A percentile compares a stretch with the other conserved stretches of the same genome.
Evolutionary conservation across 2,329 filamentous ascomycete species (phyloP).

Genomic region (Sporothrix inflata): DNA sequence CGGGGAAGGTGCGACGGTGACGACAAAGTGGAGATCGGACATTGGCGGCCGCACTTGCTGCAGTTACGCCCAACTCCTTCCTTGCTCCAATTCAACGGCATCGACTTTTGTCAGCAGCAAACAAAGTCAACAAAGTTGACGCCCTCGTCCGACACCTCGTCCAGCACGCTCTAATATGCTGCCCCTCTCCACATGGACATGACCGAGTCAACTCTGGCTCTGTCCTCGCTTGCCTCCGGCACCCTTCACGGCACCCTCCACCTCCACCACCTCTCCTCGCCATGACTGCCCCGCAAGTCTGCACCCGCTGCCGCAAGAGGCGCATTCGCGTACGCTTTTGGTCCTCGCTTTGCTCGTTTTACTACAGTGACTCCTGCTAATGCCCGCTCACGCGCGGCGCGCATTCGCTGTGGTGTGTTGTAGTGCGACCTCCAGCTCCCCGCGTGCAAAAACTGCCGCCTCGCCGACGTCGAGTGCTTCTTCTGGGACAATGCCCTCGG

Average conservation of each 20-base stretch:
- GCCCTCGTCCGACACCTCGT: neutral
- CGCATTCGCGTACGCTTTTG: neutral
- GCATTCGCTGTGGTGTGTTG: neutral
- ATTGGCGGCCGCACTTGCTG: neutral
- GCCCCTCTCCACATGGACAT: neutral
- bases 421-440: conserved; percentile 21
- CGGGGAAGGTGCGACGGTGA: neutral
- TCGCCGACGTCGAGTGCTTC: conserved; percentile 23
- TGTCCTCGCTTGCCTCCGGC: conserved; percentile 1
- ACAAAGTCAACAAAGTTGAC: neutral
- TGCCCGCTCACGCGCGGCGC: neutral
- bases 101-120: conserved; percentile 1
- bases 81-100: neutral
- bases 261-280: neutral
- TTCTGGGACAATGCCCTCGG: conserved; percentile 22
- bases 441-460: conserved; percentile 21
- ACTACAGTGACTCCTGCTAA: neutral
- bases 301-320: conserved; percentile 5
- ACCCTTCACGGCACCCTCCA: neutral
- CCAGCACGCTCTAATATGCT: neutral
- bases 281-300: conserved; percentile 9
- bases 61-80: neutral
- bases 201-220: neutral
- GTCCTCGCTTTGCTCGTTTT: neutral
- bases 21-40: neutral